Base-by-base conservation (phyloP, 2,329 filamentous ascomycete genomes). In the Tothia fuscella region DNA sequence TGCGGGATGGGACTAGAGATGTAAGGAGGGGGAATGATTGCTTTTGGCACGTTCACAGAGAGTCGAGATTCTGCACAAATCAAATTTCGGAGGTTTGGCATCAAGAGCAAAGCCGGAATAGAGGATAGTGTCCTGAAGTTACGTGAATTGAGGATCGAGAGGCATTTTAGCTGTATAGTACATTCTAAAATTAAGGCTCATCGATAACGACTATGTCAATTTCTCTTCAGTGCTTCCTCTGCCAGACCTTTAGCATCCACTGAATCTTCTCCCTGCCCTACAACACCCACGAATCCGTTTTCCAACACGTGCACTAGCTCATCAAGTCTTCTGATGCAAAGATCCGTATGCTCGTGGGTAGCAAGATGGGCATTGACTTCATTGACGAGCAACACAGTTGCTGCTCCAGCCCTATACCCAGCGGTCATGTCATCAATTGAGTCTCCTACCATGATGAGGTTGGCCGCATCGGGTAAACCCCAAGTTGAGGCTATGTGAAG, bases 351-450 rank as follows among this genome's bases (percentile, higher is more conserved):
- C 48, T 78, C 72, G 55, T 93, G 82, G 19, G 74, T 67, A 6
- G 70, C 74, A 44, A 94, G 57, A 49, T 80, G 70, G 42, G 59
- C 60, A 56, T 94, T 94, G n/a, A 72, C 78, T n/a, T 84, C 76
- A 53, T 93, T 93, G 13, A 81, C 71, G 33, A 98, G 66, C 56
- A 96, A 56, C n/a, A 96, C 87, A 0, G 91, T 96, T 25, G 86
- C 82, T 1, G 88, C 85, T 1, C 89, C 89, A 0, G 89, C 89
- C 40, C 69, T 70, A 46, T 80, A 74, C 0, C 91, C 89, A 1
- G 89, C 86, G 6, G 80, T 83, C 76, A 96, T 93, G 57, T 98
- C 91, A 58, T 96, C 91, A 42, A 93, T 76, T 13, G 80, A 87
- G 44, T 74, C 71, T 7, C 68, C 70, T 0, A 73, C 66, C 60